Percentiles rank a stretch among this genome's conserved stretches.
Conservation (phyloP, 768 basidiomycete species). For the Rhodotorula paludigena region DNA sequence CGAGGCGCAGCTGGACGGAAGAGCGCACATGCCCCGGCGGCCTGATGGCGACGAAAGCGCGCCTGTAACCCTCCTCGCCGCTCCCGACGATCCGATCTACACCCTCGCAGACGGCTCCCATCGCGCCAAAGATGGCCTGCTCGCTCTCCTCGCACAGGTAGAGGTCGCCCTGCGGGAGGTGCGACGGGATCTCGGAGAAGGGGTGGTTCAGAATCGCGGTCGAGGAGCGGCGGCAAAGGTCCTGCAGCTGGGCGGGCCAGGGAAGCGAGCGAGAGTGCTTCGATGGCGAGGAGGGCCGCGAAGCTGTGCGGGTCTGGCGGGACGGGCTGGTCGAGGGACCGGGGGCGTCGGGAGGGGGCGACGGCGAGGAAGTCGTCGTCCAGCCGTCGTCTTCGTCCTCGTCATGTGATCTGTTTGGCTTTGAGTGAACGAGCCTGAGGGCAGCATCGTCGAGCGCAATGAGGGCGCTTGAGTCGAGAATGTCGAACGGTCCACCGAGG, state of each 20-base stretch:
- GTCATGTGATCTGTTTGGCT: slow-evolving; percentile 12
- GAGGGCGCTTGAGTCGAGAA: slow-evolving; percentile 19
- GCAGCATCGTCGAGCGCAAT: slow-evolving; percentile 30
- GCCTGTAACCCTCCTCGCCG: slow-evolving; percentile 6
- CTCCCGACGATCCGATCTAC: slow-evolving; percentile 59
- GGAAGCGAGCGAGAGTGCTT: neutral
- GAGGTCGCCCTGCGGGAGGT: slow-evolving; percentile 69
- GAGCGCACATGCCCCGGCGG: slow-evolving; percentile 61
- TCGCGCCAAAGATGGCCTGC: slow-evolving; percentile 70
- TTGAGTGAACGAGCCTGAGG: slow-evolving; percentile 34
- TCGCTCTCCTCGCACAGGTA: slow-evolving; percentile 76
- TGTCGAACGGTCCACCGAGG: slow-evolving; percentile 38
- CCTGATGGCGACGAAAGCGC: slow-evolving; percentile 75
- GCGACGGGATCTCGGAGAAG: slow-evolving; percentile 70
- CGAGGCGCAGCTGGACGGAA: no score
- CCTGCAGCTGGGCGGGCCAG: slow-evolving; percentile 21
- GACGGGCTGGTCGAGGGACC: slow-evolving; percentile 53
- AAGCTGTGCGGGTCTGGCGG: slow-evolving; percentile 51
- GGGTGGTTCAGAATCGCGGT: slow-evolving; percentile 52
- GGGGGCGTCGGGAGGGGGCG: neutral
- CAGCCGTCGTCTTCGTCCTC: slow-evolving; percentile 1
- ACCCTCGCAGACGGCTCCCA: slow-evolving; percentile 81
- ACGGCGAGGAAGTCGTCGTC: neutral
- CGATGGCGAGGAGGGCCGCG: slow-evolving; percentile 19
- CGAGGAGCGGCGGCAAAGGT: slow-evolving; percentile 9